Conservation (phyloP, 257 asterid genomes). For the Fraxinus anomala region DNA sequence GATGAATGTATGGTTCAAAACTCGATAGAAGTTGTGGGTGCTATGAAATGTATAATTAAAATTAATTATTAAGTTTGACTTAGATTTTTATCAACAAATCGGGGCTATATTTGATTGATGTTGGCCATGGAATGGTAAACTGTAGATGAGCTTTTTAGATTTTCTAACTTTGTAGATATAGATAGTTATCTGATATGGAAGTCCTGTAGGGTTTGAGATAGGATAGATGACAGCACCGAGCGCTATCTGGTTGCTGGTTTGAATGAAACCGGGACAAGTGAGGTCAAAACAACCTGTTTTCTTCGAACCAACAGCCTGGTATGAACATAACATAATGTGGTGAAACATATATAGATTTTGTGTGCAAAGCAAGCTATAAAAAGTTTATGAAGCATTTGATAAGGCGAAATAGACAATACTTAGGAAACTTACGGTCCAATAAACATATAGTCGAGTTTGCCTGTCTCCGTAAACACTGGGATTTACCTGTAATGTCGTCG, state of each 20-base stretch:
- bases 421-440: slow-evolving; percentile 69
- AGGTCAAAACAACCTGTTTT: slow-evolving; percentile 70
- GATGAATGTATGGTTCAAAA: too few species aligned
- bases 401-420: not conserved
- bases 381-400: not conserved
- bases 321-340: not conserved
- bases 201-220: slow-evolving; percentile 47
- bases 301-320: slow-evolving; percentile 50
- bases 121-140: not conserved
- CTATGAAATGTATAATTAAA: too few species aligned
- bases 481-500: slow-evolving; percentile 48
- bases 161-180: slow-evolving; percentile 52
- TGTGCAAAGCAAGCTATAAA: not conserved
- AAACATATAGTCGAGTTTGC: slow-evolving; percentile 57
- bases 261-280: slow-evolving; percentile 75
- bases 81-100: too few species aligned
- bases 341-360: not conserved
- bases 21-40: too few species aligned
- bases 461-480: slow-evolving; percentile 71
- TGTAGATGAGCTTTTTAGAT: not conserved
- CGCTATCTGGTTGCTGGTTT: slow-evolving; percentile 58
- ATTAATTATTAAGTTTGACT: too few species aligned
- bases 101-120: not conserved
- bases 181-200: slow-evolving; percentile 51
- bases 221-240: slow-evolving; percentile 74